Evolutionary conservation across 108 stramenopile species (phyloP).

Genomic region (Fistulifera pelliculosa): DNA sequence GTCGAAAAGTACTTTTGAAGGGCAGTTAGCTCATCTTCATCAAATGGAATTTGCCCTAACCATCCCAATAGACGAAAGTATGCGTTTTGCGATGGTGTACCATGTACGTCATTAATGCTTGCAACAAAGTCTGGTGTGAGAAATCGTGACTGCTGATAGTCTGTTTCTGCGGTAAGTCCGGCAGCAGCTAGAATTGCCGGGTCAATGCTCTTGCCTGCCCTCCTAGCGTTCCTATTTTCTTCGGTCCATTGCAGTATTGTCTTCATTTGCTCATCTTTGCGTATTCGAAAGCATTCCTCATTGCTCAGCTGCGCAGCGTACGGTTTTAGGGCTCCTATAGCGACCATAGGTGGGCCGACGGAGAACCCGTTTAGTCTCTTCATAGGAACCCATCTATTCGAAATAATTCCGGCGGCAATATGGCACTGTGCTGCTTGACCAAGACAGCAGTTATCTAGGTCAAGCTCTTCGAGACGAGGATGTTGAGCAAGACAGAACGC

Average conservation of each 20-base stretch:
- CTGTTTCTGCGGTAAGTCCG: conserved; percentile 7
- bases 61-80: conserved; percentile 78
- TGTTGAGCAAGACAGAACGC: conserved; percentile 77
- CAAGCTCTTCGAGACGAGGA: conserved; percentile 66
- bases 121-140: conserved; percentile 50
- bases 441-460: conserved; percentile 80
- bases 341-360: conserved; percentile 81
- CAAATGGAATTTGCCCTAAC: conserved; percentile 82
- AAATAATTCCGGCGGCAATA: conserved; percentile 77
- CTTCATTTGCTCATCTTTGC: conserved; percentile 82
- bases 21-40: conserved; percentile 75
- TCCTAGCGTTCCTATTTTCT: conserved; percentile 35
- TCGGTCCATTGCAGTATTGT: conserved; percentile 78
- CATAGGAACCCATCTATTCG: conserved; percentile 87
- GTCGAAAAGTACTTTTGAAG: conserved; percentile 81
- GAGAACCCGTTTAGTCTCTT: conserved; percentile 70
- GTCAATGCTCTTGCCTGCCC: conserved; percentile 1
- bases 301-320: conserved; percentile 62
- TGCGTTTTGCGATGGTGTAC: conserved; percentile 71
- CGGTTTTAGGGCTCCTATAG: conserved; percentile 64
- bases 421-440: conserved; percentile 86
- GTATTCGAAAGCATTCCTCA: conserved; percentile 77
- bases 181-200: conserved; percentile 1
- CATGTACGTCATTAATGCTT: conserved; percentile 50
- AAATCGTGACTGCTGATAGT: conserved; percentile 23